Evolutionary conservation across 352 stramenopile genomes (phyloP).

Genomic region (Elongisporangium senticosum): DNA sequence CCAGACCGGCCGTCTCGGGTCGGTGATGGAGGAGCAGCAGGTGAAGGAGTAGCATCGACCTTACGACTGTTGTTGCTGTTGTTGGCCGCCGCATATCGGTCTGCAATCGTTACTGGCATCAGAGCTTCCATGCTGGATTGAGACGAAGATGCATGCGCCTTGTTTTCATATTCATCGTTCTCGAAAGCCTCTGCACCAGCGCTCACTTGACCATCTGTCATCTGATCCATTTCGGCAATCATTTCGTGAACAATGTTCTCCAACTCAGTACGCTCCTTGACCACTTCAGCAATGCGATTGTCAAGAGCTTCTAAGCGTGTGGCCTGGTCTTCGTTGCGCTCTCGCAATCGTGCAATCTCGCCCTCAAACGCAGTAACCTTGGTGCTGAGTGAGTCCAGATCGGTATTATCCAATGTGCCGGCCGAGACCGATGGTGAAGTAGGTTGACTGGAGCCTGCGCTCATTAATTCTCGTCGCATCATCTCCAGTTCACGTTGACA

Average conservation of each 20-base stretch:
- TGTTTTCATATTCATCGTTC: conserved; percentile 19
- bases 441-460: conserved; percentile 1
- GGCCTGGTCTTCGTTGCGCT: conserved; percentile 60
- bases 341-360: conserved; percentile 34
- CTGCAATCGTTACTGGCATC: conserved; percentile 27
- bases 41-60: conserved; percentile 7
- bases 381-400: conserved; percentile 21
- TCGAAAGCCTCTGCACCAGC: conserved; percentile 11
- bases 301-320: conserved; percentile 43
- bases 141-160: conserved; percentile 4
- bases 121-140: conserved; percentile 4
- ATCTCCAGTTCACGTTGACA: conserved; percentile 44
- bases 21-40: conserved; percentile 7
- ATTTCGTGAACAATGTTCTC: conserved; percentile 53
- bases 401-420: conserved; percentile 15
- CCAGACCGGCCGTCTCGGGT: background rate
- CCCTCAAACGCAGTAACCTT: conserved; percentile 51
- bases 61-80: conserved; percentile 15
- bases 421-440: background rate
- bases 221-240: conserved; percentile 44
- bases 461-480: conserved; percentile 18
- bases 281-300: conserved; percentile 31
- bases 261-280: conserved; percentile 49
- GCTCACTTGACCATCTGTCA: conserved; percentile 5
- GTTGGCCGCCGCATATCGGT: conserved; percentile 44